Base-by-base conservation (phyloP, 1,284 basidiomycete species). In the Trichosporon coremiiforme region DNA sequence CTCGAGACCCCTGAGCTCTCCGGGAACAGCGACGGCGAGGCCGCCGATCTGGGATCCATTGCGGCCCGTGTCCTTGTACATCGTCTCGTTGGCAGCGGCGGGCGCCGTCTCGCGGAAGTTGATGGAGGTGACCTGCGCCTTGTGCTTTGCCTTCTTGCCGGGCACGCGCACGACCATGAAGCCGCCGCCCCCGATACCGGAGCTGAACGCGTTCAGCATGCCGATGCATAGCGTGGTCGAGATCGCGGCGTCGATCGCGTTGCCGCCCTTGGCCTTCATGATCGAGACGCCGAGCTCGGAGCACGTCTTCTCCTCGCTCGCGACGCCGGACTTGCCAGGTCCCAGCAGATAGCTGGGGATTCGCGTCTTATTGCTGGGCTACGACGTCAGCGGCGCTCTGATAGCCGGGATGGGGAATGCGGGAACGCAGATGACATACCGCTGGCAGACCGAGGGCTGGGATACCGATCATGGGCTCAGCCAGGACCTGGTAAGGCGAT, bases 21-120 rank as follows among this genome's bases (percentile, higher is more conserved):
- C 91, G 0, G 95, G 94, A 0, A 95, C 89, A 33, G 87, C 94
- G 22, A 94, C 88, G 4, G 91, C 82, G 33, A 95, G 85, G 9
- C 94, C 94, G 9, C 94, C 94, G 71, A 86, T 86, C 57, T 62
- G 20, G 12, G 45, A 10, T 8, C 9, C 41, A 29, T 73, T 64
- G 66, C 66, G 25, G 4, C 29, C 13, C 4, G 57, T 60, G 20
- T n/a, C 36, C 15, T 38, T 10, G 53, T 62, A 55, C 76, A 85
- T 83, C 12, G 80, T 80, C 68, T 79, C 77, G 66, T 84, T 82
- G 0, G 78, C 79, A 0, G 75, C 78, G 8, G 79, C 81, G 0
- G 84, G 84, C 74, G 79, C 77, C 4, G 78, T 80, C 76, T 85
- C 85, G 15, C 85, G 77, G 73, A 85, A 84, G 75, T 85, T 84